These are phyloP conservation scores for Dovyalis caffra DNA, from an alignment of 345 rosid species.

Conservation along the genomic window DNA sequence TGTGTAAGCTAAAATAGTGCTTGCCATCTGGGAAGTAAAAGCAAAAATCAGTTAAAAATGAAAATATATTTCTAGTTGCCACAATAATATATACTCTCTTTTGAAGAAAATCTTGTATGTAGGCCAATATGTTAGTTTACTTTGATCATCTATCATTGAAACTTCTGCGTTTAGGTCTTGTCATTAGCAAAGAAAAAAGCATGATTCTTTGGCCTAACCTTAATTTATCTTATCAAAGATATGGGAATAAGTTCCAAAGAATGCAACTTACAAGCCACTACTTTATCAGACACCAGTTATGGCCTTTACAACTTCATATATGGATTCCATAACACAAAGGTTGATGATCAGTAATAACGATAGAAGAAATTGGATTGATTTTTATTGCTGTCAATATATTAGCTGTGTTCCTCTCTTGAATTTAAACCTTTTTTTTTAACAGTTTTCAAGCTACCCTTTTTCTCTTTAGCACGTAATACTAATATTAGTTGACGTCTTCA, in stretches of 20 bases:
- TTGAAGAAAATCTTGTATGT: background rate
- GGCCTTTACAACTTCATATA: constrained; percentile 18
- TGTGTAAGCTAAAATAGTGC: background rate
- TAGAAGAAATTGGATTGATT: background rate
- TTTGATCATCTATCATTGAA: background rate
- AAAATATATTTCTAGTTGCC: no score
- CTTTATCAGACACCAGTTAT: constrained; percentile 31
- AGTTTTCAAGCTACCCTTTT: background rate
- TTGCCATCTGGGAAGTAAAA: background rate
- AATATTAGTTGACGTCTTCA: background rate
- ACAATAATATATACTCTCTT: background rate
- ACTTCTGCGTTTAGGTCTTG: background rate
- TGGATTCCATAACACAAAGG: constrained; percentile 25
- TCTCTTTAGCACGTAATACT: background rate
- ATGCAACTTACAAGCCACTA: constrained; percentile 20
- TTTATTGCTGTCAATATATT: background rate
- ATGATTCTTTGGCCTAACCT: constrained; percentile 18
- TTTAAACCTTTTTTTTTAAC: background rate
- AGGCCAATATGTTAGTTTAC: background rate
- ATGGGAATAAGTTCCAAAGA: constrained; percentile 34
- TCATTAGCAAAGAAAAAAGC: constrained; percentile 15
- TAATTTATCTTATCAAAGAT: background rate
- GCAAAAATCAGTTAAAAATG: background rate
- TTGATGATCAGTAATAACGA: background rate
- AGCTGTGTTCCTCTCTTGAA: background rate